These are phyloP conservation scores for Grammothele lineata DNA, from an alignment of 768 basidiomycete genomes.

Conservation along the genomic window DNA sequence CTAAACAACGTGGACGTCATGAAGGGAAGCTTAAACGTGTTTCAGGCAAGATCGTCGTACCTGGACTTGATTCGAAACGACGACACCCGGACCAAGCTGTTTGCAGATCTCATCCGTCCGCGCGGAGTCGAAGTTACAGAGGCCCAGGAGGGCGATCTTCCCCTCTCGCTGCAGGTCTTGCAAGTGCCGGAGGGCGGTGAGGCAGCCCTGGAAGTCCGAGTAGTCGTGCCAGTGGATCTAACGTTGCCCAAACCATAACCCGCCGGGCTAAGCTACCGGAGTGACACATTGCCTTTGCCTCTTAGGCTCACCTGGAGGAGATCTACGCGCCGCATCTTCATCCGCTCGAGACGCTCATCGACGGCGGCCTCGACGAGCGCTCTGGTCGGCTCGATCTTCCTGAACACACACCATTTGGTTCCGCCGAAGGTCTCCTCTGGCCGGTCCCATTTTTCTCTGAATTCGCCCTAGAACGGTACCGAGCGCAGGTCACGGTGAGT, in stretches of 20 bases:
- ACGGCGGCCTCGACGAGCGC: slow-evolving; percentile 58
- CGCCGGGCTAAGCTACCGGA: not conserved
- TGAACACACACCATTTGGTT: slow-evolving; percentile 87
- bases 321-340: slow-evolving; percentile 57
- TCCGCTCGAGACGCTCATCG: slow-evolving; percentile 65
- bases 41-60: slow-evolving; percentile 31
- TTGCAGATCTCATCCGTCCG: slow-evolving; percentile 79
- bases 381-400: slow-evolving; percentile 44
- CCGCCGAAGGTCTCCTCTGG: slow-evolving; percentile 54
- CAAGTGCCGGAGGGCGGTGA: slow-evolving; percentile 47
- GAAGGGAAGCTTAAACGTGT: not conserved
- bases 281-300: too few species aligned
- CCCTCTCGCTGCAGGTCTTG: slow-evolving; percentile 56
- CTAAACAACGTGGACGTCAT: slow-evolving; percentile 30
- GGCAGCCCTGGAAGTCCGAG: slow-evolving; percentile 39
- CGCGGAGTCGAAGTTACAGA: slow-evolving; percentile 79
- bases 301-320: slow-evolving; percentile 64
- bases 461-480: slow-evolving; percentile 55
- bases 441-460: slow-evolving; percentile 39
- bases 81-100: slow-evolving; percentile 59
- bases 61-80: slow-evolving; percentile 84
- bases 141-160: slow-evolving; percentile 60
- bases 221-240: slow-evolving; percentile 85
- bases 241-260: not conserved
- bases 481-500: not conserved